Evolutionary conservation across 805 yeast genomes (phyloP), one percentile per base, ranked within the genome.

Genomic region (Wickerhamiella bombiphila): DNA sequence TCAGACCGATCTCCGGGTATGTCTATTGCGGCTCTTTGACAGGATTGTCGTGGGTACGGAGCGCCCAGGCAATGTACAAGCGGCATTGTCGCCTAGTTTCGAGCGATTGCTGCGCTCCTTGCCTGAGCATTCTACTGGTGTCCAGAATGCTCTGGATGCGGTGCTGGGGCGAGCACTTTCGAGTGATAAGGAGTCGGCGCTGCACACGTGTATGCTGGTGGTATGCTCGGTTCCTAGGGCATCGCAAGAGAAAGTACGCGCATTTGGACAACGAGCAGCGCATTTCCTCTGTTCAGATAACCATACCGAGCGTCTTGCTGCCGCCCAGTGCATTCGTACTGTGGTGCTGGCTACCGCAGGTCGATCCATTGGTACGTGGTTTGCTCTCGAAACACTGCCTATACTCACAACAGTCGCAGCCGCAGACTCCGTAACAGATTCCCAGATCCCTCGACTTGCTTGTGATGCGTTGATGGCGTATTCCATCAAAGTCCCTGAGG

Each of bases 1-100:
- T 33, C 72, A 72, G 46, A 56, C 63, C 9, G 97, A 88, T 53
- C 58, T 88, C 21, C 72, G 72, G 51, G 68, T 86, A 0, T 76
- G 93, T 48, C 49, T 80, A 29, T 56, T 86, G 18, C 76, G 68
- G 48, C 66, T 78, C 5, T 68, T 79, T 40, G 70, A 77, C 5
- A 63, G 66, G 47, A 61, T 78, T 36, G 70, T 69, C 50, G 26
- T 24, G 11, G 13, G 13, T 9, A 68, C 70, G 48, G 60, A 62
- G 32, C 52, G 59, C 19, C 39, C 41, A 11, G 58, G 62, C 32
- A 63, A 63, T 29, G 59, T 59, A 40, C 53, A 59, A 47, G 46
- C 42, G 1, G 50, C 73, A 6, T 61, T 72, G 11, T 73, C 82
- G 0, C 62, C 67, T 1, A 56, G 69, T 4, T 57, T 74, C 49